These are phyloP conservation scores for Oryza glaberrima DNA, from an alignment of 176 grass and related monocot species.

Conservation along the genomic window DNA sequence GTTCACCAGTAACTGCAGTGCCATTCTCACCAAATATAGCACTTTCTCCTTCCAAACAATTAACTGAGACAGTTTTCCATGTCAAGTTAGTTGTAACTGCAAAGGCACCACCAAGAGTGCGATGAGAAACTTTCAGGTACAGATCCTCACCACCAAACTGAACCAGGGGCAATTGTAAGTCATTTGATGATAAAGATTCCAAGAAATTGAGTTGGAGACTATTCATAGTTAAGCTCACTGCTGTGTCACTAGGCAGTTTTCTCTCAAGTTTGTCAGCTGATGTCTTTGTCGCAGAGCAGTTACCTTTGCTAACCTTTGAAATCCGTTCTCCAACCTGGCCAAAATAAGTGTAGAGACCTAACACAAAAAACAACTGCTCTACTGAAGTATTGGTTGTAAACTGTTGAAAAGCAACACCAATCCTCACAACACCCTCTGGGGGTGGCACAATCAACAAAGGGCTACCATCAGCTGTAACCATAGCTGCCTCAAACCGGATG, in stretches of 20 bases:
- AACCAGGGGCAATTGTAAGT: conserved; percentile 65
- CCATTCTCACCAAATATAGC: conserved; percentile 50
- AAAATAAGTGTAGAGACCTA: conserved; percentile 95
- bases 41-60: conserved; percentile 86
- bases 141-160: conserved; percentile 85
- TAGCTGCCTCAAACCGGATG: conserved; percentile 87
- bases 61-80: conserved; percentile 82
- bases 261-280: conserved; percentile 55
- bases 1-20: conserved; percentile 31
- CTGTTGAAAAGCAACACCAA: conserved; percentile 82
- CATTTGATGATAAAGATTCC: conserved; percentile 57
- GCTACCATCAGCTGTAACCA: conserved; percentile 90
- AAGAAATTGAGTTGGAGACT: conserved; percentile 90
- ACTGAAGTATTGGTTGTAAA: conserved; percentile 85
- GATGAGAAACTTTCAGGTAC: conserved; percentile 95
- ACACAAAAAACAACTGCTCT: conserved; percentile 95
- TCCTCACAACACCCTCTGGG: conserved; percentile 94
- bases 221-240: conserved; percentile 81
- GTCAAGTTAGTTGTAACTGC: conserved; percentile 85
- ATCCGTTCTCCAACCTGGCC: conserved; percentile 83
- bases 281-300: conserved; percentile 42
- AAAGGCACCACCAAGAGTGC: conserved; percentile 96
- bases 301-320: conserved; percentile 76
- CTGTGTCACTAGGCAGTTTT: conserved; percentile 94
- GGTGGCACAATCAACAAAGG: conserved; percentile 89